Evolutionary conservation across 495 filamentous ascomycete genomes (phyloP).

Genomic region (Aspergillus indologenus): DNA sequence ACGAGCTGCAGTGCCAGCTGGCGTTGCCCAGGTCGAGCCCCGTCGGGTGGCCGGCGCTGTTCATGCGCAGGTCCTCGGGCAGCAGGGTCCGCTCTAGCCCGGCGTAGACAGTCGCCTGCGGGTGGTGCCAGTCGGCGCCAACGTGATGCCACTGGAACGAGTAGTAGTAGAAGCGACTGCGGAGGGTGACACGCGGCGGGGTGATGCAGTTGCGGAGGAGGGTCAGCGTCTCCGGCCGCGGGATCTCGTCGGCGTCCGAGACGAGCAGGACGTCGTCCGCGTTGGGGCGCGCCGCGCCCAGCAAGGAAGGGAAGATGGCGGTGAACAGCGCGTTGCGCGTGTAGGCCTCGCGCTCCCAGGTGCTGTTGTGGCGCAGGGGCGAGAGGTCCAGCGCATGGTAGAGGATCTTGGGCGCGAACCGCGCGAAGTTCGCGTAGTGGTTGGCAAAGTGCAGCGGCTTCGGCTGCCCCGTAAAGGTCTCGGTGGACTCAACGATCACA

Average conservation of each 20-base stretch:
- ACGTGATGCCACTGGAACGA: slow-evolving; percentile 53
- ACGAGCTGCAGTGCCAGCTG: slow-evolving; percentile 55
- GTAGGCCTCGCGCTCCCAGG: slow-evolving; percentile 6
- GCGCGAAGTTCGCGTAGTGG: slow-evolving; percentile 36
- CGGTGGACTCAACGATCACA: slow-evolving; percentile 50
- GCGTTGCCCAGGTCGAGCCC: slow-evolving; percentile 46
- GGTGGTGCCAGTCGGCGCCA: slow-evolving; percentile 51
- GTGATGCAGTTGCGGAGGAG: slow-evolving; percentile 48
- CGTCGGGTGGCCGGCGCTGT: slow-evolving; percentile 28
- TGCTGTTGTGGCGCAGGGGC: not conserved
- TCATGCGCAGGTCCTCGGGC: slow-evolving; percentile 48
- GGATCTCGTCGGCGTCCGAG: slow-evolving; percentile 51
- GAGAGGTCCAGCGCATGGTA: slow-evolving; percentile 45
- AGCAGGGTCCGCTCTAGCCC: slow-evolving; percentile 42
- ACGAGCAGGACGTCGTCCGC: slow-evolving; percentile 1
- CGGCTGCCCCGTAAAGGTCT: slow-evolving; percentile 47
- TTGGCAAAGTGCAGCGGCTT: slow-evolving; percentile 47
- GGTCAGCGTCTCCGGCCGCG: slow-evolving; percentile 43
- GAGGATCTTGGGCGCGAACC: slow-evolving; percentile 51
- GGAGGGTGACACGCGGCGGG: slow-evolving; percentile 51
- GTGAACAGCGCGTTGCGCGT: slow-evolving; percentile 5
- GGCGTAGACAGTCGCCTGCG: slow-evolving; percentile 53
- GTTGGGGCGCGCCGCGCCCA: not conserved
- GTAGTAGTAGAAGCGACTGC: slow-evolving; percentile 54
- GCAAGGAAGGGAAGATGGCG: not conserved